Conservation (phyloP, 2,329 filamentous ascomycete genomes). For the Arthroderma sp. region DNA sequence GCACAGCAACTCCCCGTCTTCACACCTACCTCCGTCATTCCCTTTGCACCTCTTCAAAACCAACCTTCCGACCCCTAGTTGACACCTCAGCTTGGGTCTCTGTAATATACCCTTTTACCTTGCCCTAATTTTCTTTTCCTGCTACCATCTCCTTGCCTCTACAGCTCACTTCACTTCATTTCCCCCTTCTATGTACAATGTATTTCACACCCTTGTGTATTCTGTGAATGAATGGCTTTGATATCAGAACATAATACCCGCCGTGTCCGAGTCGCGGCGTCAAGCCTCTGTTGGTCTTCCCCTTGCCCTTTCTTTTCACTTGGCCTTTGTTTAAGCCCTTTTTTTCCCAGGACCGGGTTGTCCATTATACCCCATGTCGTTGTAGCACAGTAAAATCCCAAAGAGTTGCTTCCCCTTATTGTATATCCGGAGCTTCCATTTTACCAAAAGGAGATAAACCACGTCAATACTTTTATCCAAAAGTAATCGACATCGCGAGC, state of each 20-base stretch:
- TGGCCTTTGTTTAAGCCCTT: background rate
- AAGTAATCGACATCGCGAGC: no score
- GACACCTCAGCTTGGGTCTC: background rate
- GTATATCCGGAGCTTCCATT: background rate
- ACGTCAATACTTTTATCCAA: background rate
- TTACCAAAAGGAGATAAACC: background rate
- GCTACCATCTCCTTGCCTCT: background rate
- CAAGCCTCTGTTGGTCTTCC: background rate
- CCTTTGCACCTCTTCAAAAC: slow-evolving; percentile 24
- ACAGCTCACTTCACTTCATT: background rate
- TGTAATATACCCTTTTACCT: background rate
- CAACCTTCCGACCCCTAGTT: background rate
- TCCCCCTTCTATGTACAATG: background rate
- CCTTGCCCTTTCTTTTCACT: background rate
- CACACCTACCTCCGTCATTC: slow-evolving; percentile 35
- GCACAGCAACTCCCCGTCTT: slow-evolving; percentile 40
- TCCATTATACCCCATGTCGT: background rate
- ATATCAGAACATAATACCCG: background rate
- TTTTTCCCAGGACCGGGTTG: no score
- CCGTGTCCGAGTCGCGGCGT: background rate
- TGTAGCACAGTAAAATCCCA: background rate
- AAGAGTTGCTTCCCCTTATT: background rate
- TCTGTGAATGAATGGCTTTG: background rate
- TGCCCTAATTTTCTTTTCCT: background rate
- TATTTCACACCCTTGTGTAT: background rate